Evolutionary conservation across 441 rosid species (phyloP).

Genomic region (Macaranga tanarius): DNA sequence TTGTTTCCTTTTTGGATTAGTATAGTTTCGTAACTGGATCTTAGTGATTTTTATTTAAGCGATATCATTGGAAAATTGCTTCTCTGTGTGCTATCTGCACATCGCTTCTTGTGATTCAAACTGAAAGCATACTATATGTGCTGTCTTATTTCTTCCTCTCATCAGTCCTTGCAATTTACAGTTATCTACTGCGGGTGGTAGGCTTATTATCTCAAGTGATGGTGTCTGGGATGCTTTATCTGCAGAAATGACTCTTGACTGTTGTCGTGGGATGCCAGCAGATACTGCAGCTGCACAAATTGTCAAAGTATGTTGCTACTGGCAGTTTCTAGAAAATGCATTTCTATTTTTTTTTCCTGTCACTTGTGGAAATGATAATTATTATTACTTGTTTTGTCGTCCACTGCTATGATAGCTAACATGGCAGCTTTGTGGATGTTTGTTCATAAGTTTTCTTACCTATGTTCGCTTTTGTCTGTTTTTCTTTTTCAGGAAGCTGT

Average conservation of each 20-base stretch:
- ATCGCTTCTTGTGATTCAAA: constrained; percentile 3
- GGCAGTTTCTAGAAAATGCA: neutral
- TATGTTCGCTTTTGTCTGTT: constrained; percentile 9
- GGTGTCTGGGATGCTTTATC: constrained; percentile 98
- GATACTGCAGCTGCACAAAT: constrained; percentile 92
- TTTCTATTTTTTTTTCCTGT: neutral
- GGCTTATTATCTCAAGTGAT: constrained; percentile 90
- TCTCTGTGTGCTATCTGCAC: neutral
- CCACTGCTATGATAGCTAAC: neutral
- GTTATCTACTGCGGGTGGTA: constrained; percentile 90
- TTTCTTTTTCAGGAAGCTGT: constrained; percentile 72
- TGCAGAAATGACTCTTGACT: constrained; percentile 80
- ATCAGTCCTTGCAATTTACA: constrained; percentile 38
- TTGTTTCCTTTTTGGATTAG: neutral
- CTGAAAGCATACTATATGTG: neutral
- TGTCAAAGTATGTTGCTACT: constrained; percentile 60
- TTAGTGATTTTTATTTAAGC: neutral
- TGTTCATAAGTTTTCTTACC: neutral
- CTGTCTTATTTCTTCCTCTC: neutral
- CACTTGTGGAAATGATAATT: no score
- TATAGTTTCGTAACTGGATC: neutral
- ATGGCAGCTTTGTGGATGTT: neutral
- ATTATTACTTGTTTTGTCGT: neutral
- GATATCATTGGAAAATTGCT: neutral
- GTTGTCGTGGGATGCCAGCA: constrained; percentile 87